Evolutionary conservation across 345 rosid genomes (phyloP), one percentile per base, ranked within the genome.

Genomic region (Eutrema yunnanense): DNA sequence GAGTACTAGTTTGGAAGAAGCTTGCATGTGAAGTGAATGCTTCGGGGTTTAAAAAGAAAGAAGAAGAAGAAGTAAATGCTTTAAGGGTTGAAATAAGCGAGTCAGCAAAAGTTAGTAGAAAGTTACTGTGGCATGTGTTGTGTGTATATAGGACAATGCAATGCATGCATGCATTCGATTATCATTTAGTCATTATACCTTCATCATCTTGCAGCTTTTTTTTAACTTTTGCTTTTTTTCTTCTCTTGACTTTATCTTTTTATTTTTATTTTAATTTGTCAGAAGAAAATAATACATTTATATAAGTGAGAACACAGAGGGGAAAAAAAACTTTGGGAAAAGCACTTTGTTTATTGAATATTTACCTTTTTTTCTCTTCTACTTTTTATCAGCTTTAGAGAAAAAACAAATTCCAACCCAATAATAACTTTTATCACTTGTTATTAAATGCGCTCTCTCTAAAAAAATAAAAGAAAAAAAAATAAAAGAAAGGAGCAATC

Each of bases 121-220:
- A 57, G 76, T 71, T 10, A 64, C 42, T 58, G 53, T 56, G 53
- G 27, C 42, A 14, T 77, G 52, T 69, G 70, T 52, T 51, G 49
- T 76, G 53, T 38, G 14, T 38, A 38, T 41, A 58, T 49, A 71
- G 68, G 72, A 77, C 73, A 58, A 71, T 27, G 76, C 59, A 65
- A 65, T 77, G 77, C 80, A 78, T 78, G 78, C 73, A 78, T 77
- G 77, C 81, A 72, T 37, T 71, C 80, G 48, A 71, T 63, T 67
- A 73, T 78, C 81, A 73, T 73, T 61, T 62, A 59, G 55, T 78
- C 78, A 78, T 73, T 54, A 78, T 63, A 56, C 47, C 71, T 64
- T 73, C 74, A 73, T 77, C 73, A 66, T 78, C 43, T 22, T 78
- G 80, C 80, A 71, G 76, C 78, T 78, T 78, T 72, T 72, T 71